Evolutionary conservation across 2,329 filamentous ascomycete species (phyloP), one percentile per base, ranked within the genome.

Genomic region (Xylaria polymorpha): DNA sequence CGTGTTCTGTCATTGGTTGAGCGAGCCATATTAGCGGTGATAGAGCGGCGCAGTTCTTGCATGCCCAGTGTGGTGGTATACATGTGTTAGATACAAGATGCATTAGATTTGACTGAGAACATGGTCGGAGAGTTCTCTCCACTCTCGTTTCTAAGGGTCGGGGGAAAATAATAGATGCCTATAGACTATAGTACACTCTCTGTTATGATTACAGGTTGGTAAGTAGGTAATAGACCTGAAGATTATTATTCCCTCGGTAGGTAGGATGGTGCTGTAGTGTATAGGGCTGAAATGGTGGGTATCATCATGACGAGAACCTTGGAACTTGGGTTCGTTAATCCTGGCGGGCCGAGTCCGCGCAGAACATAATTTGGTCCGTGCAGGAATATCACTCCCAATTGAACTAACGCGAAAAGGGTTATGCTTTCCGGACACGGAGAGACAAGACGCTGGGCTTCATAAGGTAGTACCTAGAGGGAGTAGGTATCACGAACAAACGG

Each of bases 251-350:
- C n/a, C n/a, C n/a, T n/a, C n/a, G n/a, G n/a, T n/a, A n/a, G n/a
- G 63, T 59, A 56, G 64, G 66, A 25, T n/a, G 22, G 20, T 56
- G 55, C 64, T 60, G 67, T 70, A 64, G 35, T 12, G 35, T 37
- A 37, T 77, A 77, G 75, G 75, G 75, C 75, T 77, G 75, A 77
- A 67, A 70, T 72, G 74, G 74, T 75, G 74, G 72, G 72, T 73
- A 73, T 69, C 61, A 71, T 71, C 29, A 63, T 50, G 35, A 63
- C 44, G 35, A 12, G 35, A 37, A 37, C 29, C 53, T 48, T 22
- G 64, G 46, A 48, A 57, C 43, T 29, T 25, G 37, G 18, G 46
- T 63, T 61, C 43, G 4, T 51, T 12, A 55, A 60, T n/a, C 41
- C 39, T 59, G 29, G 59, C 66, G 66, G 68, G 69, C 69, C 66